Evolutionary conservation across 164 flowering plant genomes (phyloP), one percentile per base, ranked within the genome.

Genomic region (Magnolia sinica): DNA sequence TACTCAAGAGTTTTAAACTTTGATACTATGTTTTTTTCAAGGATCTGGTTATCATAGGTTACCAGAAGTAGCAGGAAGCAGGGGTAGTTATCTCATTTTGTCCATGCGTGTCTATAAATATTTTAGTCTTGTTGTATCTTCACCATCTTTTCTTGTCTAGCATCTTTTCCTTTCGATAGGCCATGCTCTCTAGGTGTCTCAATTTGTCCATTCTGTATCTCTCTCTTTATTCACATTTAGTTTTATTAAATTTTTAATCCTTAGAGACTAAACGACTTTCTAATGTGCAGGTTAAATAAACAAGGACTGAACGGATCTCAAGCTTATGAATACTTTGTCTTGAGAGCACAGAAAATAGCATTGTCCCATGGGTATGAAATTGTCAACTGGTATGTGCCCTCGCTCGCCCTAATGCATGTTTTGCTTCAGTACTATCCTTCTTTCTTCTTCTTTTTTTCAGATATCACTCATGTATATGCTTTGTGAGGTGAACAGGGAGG

Each of bases 271-370:
- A n/a, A 16, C 31, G 4, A 49, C 72, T 45, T 71, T 50, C 63
- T 71, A 16, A 50, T 22, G 29, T 73, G 71, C 91, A 94, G 98
- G 98, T 87, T 94, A 78, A 71, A 69, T 22, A 76, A 81, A 68
- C 81, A 89, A 27, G 61, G 78, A 7, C 19, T 88, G 79, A 85
- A 85, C 76, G 90, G 80, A 73, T 76, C 91, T 22, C 76, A 82
- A 50, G 98, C 97, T 51, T 94, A 93, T 78, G 75, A 90, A 75
- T 91, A 92, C 79, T 94, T 94, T 80, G 97, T 94, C 73, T 81
- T 94, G 80, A 82, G 90, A 80, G 93, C 94, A 51, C 98, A 94
- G 80, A 84, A 86, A 61, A 92, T 94, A 78, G 98, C 98, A 64
- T 74, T 87, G 49, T 88, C 94, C 45, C 94, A 90, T 85, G 97